phyloP scores from a whole-genome alignment of 495 filamentous ascomycete species.

The Monascus purpureus region DNA sequence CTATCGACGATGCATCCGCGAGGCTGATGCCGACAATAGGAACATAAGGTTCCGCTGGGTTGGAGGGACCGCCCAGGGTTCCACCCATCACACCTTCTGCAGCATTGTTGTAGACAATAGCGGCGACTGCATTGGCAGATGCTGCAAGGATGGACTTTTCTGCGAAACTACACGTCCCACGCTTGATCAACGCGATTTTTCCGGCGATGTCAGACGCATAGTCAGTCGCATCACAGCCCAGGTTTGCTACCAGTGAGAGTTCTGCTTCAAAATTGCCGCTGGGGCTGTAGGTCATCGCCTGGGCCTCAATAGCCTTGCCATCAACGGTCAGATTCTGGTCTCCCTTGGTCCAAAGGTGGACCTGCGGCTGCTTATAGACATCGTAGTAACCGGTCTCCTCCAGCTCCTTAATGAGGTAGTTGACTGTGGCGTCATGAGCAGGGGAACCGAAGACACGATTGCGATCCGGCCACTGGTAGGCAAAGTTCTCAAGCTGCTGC shows the following conservation, averaged over 20 bases:
- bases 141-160: constrained; percentile 45
- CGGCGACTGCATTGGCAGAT: constrained; percentile 42
- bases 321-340: constrained; percentile 15
- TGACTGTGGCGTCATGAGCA: constrained; percentile 50
- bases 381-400: constrained; percentile 41
- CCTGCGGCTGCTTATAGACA: constrained; percentile 45
- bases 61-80: constrained; percentile 39
- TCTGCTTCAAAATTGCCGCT: constrained; percentile 30
- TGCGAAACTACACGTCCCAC: constrained; percentile 48
- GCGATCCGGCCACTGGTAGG: constrained; percentile 28
- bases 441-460: constrained; percentile 46
- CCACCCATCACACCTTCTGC: constrained; percentile 32
- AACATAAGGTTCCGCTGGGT: constrained; percentile 32
- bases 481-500: constrained; percentile 29
- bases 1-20: constrained; percentile 34
- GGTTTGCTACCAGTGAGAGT: constrained; percentile 34
- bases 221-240: constrained; percentile 43
- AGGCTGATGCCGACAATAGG: constrained; percentile 40
- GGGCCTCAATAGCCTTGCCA: constrained; percentile 11
- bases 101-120: constrained; percentile 54
- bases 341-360: constrained; percentile 18
- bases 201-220: constrained; percentile 40
- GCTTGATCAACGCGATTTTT: constrained; percentile 46
- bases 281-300: constrained; percentile 32
- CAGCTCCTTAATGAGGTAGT: constrained; percentile 43